Percentiles rank a stretch among this genome's conserved stretches.
Conservation (phyloP, 495 filamentous ascomycete genomes). For the Glonium stellatum region DNA sequence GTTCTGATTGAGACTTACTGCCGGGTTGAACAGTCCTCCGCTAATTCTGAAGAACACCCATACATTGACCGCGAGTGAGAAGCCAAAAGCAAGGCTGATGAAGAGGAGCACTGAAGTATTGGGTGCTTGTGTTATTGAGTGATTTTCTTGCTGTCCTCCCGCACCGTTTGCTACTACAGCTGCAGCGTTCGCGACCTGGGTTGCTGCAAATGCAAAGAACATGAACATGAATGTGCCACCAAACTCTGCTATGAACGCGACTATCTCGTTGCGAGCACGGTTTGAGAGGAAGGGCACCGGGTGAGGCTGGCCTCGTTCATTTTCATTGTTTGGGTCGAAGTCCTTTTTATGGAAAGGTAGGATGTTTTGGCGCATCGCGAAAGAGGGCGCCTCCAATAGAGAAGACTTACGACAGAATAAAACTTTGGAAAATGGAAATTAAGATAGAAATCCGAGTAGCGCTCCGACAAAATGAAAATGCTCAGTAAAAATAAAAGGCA, state of each 20-base stretch:
- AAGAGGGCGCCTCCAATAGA: too few species aligned
- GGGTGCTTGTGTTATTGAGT: slow-evolving; percentile 18
- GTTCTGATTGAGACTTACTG: slow-evolving; percentile 4
- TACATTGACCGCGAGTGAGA: slow-evolving; percentile 31
- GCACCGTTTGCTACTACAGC: slow-evolving; percentile 5
- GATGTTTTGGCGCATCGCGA: too few species aligned
- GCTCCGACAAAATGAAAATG: too few species aligned
- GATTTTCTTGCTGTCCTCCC: neutral
- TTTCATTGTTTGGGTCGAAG: too few species aligned
- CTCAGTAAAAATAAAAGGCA: too few species aligned
- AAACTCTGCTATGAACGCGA: slow-evolving; percentile 30
- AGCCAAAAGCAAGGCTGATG: slow-evolving; percentile 29
- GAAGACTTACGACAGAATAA: too few species aligned
- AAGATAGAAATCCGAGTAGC: too few species aligned
- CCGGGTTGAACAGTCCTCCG: slow-evolving; percentile 31
- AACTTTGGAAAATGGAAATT: too few species aligned
- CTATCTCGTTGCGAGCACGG: slow-evolving; percentile 16
- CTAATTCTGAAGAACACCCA: slow-evolving; percentile 33
- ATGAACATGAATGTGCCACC: slow-evolving; percentile 35
- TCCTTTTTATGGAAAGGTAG: too few species aligned
- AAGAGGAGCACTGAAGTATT: slow-evolving; percentile 27
- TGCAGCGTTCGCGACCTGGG: slow-evolving; percentile 28
- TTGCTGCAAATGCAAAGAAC: slow-evolving; percentile 32
- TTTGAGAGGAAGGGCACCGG: slow-evolving; percentile 1
- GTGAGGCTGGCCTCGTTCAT: neutral